Evolutionary conservation across 495 filamentous ascomycete species (phyloP).

Genomic region (Aspergillus sclerotioniger): DNA sequence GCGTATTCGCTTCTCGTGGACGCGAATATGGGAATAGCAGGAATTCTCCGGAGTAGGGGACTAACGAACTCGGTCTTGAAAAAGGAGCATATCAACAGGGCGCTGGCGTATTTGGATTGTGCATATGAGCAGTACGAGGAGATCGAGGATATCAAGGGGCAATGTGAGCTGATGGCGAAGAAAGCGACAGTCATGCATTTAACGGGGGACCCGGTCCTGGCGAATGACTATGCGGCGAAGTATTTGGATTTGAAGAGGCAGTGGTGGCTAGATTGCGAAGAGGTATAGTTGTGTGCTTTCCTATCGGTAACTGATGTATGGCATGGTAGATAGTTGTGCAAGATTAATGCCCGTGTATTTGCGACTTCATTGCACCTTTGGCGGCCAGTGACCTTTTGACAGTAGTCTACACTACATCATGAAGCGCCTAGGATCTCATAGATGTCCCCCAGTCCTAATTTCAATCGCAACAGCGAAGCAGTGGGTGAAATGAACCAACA

Average conservation of each 20-base stretch:
- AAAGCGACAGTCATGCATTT: constrained; percentile 78
- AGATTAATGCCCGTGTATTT: neutral
- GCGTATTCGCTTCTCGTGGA: constrained; percentile 79
- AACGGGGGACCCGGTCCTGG: constrained; percentile 65
- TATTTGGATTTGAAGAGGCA: constrained; percentile 60
- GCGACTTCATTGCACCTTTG: neutral
- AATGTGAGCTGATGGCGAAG: constrained; percentile 83
- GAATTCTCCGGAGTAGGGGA: constrained; percentile 36
- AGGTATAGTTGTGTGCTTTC: too few relatives aligned
- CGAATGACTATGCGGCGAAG: constrained; percentile 72
- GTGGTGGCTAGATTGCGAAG: neutral
- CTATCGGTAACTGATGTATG: neutral
- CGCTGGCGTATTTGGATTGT: constrained; percentile 64
- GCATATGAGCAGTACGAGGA: constrained; percentile 67
- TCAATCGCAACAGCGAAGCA: too few relatives aligned
- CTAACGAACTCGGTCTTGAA: constrained; percentile 28
- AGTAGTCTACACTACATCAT: too few relatives aligned
- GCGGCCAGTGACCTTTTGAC: too few relatives aligned
- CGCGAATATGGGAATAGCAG: constrained; percentile 79
- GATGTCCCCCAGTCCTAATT: too few relatives aligned
- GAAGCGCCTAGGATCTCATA: too few relatives aligned
- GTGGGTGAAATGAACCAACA: too few relatives aligned
- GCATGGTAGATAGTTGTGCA: neutral
- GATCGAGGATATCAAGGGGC: constrained; percentile 70
- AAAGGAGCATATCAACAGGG: constrained; percentile 62